A percentile compares a stretch with the other conserved stretches of the same genome.
Conservation (phyloP, 768 basidiomycete genomes). For the Mycena polygramma region DNA sequence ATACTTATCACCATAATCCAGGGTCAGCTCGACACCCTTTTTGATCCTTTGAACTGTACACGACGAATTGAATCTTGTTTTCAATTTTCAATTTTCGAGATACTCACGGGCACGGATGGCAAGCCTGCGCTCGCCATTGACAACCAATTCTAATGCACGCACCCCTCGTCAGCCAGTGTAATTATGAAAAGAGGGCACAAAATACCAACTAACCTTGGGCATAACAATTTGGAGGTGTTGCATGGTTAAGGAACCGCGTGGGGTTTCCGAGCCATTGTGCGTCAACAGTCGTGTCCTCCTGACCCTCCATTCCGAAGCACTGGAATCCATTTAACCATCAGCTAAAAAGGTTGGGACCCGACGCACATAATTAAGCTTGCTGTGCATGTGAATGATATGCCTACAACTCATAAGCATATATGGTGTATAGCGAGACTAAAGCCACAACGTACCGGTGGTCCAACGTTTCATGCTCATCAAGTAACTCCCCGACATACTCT, state of each 20-base stretch:
- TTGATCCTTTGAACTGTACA: constrained; percentile 1
- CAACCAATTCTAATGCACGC: neutral
- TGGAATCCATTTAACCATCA: neutral
- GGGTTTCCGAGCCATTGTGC: constrained; percentile 32
- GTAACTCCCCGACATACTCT: constrained; percentile 31
- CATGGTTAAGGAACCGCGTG: constrained; percentile 34
- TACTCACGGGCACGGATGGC: constrained; percentile 21
- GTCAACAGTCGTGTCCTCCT: neutral
- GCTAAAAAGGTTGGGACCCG: too few relatives aligned
- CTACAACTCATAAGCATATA: neutral
- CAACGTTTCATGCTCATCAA: neutral
- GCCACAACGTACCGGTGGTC: neutral
- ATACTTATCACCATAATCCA: constrained; percentile 19
- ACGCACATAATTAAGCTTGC: constrained; percentile 20
- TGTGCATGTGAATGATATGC: neutral
- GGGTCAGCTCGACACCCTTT: constrained; percentile 18
- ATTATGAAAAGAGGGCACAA: too few relatives aligned
- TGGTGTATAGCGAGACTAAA: neutral
- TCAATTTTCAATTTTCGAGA: neutral
- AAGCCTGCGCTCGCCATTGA: constrained; percentile 26
- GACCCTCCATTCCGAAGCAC: neutral
- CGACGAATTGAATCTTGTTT: neutral
- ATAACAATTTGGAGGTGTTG: constrained; percentile 11
- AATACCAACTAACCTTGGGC: constrained; percentile 3
- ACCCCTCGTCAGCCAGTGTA: too few relatives aligned